Base-by-base conservation (phyloP, 768 basidiomycete species). In the Hydnomerulius pinastri region DNA sequence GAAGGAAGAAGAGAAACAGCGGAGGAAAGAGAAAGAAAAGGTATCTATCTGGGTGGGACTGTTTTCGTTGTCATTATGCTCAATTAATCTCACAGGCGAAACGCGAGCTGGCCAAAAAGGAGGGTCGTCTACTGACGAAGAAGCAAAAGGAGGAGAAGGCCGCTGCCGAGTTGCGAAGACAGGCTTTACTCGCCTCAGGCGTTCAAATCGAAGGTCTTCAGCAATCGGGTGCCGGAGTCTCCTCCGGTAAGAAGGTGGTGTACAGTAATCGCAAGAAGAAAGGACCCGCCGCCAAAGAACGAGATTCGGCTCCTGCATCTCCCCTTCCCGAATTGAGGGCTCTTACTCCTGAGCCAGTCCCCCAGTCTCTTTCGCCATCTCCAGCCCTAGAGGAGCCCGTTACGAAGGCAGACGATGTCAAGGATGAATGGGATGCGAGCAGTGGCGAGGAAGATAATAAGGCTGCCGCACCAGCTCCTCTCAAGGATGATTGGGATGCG, bases 81-180 rank as follows among this genome's bases (percentile, higher is more conserved):
- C 32, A 45, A 28, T 35, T 9, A n/a, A 24, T 39, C 38, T 43
- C 42, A 46, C 62, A 95, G 93, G 87, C 82, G 38, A 97, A 96
- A 70, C 85, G 84, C 44, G 95, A 97, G 60, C 66, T 88, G 44
- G 86, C 90, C 12, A 92, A 90, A 79, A 96, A 94, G 67, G 95
- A 98, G 72, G 97, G 97, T 20, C 83, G 89, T 39, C 73, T 96
- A 21, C 78, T 98, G 43, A 98, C 96, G n/a, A 94, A 96, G 70
- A 97, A 95, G 71, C 95, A 98, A 68, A 96, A 93, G 70, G 89
- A 92, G 63, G 95, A 98, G 67, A 86, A 80, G 59, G 90, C 89
- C 18, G 88, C 85, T 57, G 94, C 92, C 3, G 95, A 98, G 67
- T 82, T 92, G 25, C 86, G 94, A 48, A 90, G 85, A 65, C 83